Evolutionary conservation across 1,284 basidiomycete species (phyloP).

Genomic region (Vanrija pseudolonga): DNA sequence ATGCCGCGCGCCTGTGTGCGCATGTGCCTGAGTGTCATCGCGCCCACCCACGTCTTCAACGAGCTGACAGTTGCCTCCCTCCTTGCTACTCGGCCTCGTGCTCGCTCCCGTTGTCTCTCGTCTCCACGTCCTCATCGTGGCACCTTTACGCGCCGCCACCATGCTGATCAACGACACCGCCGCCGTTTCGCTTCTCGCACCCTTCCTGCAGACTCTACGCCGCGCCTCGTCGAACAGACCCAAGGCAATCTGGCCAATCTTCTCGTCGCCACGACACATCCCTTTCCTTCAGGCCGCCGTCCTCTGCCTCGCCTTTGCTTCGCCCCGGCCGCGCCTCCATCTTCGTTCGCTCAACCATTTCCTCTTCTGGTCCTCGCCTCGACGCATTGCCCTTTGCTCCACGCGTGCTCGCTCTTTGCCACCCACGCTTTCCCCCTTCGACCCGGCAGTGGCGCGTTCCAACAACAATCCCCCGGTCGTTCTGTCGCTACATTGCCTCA

Average conservation of each 20-base stretch:
- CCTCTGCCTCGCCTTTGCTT: background rate
- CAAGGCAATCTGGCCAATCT: background rate
- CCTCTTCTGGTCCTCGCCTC: no score
- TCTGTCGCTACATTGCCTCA: background rate
- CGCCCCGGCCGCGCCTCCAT: background rate
- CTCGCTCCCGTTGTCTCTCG: no score
- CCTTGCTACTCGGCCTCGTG: no score
- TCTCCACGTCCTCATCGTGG: no score
- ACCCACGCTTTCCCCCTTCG: background rate
- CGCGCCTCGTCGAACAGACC: background rate
- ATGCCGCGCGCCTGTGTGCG: no score
- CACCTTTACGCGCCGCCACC: no score
- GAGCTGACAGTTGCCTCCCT: no score
- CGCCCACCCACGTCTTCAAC: no score
- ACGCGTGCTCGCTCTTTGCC: slow-evolving; percentile 1
- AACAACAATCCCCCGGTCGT: slow-evolving; percentile 3
- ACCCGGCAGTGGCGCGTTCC: background rate
- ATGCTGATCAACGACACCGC: no score
- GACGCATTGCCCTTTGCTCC: background rate
- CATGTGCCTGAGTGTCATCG: no score
- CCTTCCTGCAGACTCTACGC: background rate
- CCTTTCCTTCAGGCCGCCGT: background rate
- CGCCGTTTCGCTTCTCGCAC: no score
- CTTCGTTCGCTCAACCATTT: background rate
- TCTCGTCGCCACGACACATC: background rate